phyloP scores from a whole-genome alignment of 2,329 filamentous ascomycete genomes.

The Leptosphaerulina australis region DNA sequence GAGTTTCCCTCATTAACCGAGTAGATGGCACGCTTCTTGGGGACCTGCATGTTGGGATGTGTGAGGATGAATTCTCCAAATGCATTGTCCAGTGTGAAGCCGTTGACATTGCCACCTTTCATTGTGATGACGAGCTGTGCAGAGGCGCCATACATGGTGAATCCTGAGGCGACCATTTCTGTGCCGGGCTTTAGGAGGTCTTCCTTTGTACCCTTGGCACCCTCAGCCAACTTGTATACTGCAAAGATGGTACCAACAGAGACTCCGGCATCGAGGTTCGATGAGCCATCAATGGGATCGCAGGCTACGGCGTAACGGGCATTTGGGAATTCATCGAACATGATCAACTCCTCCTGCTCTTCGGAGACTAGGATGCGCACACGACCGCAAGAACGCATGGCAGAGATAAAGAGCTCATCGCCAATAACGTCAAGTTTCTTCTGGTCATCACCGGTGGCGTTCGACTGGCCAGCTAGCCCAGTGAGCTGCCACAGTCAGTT shows the following conservation, averaged over 20 bases:
- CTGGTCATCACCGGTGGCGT: slow-evolving; percentile 95
- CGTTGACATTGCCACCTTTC: slow-evolving; percentile 89
- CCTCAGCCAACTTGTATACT: slow-evolving; percentile 86
- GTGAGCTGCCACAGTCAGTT: slow-evolving; percentile 64
- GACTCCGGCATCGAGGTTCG: slow-evolving; percentile 96
- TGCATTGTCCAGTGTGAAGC: slow-evolving; percentile 95
- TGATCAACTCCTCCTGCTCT: slow-evolving; percentile 92
- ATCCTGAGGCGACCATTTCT: slow-evolving; percentile 91
- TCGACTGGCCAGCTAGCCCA: slow-evolving; percentile 91
- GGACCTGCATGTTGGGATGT: slow-evolving; percentile 91
- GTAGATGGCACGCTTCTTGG: slow-evolving; percentile 83
- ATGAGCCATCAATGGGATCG: slow-evolving; percentile 97
- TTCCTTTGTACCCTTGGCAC: slow-evolving; percentile 74
- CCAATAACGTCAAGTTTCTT: slow-evolving; percentile 99
- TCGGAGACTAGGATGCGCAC: slow-evolving; percentile 95
- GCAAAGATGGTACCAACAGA: slow-evolving; percentile 98
- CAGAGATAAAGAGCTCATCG: slow-evolving; percentile 95
- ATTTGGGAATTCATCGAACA: slow-evolving; percentile 74
- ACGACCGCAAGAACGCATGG: slow-evolving; percentile 91
- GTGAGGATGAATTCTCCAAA: slow-evolving; percentile 99
- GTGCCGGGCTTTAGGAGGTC: slow-evolving; percentile 89
- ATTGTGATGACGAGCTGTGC: slow-evolving; percentile 97
- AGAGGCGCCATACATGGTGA: slow-evolving; percentile 99
- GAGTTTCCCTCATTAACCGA: slow-evolving; percentile 99
- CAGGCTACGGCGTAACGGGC: slow-evolving; percentile 93